Conservation (phyloP, 805 yeast genomes). For the Wickerhamiella slavikovae region DNA sequence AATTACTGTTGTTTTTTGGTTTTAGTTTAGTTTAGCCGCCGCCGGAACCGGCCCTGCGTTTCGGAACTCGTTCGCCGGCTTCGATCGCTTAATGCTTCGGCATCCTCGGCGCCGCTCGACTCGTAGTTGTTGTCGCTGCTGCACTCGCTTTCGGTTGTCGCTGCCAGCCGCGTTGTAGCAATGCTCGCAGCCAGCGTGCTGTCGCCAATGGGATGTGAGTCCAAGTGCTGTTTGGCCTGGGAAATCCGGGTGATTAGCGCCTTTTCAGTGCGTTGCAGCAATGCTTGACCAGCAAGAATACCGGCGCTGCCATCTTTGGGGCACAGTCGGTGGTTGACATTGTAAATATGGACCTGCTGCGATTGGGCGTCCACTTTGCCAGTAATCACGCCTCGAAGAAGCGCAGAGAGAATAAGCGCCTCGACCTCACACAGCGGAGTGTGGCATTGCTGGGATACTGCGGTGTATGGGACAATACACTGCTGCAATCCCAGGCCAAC, state of each 20-base stretch:
- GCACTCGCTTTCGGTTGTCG: neutral
- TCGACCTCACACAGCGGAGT: conserved; percentile 2
- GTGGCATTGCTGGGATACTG: no score
- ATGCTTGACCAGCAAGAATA: no score
- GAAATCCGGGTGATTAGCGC: no score
- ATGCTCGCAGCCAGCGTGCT: no score
- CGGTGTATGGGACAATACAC: no score
- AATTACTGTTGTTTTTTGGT: neutral
- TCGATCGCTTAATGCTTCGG: neutral
- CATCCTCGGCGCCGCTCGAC: neutral
- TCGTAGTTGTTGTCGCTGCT: neutral
- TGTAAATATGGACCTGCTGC: conserved; percentile 1
- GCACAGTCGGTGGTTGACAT: no score
- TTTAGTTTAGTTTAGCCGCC: no score
- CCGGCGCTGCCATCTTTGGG: no score
- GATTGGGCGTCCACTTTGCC: conserved; percentile 2
- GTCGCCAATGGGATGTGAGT: no score
- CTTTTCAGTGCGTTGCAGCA: no score
- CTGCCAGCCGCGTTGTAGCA: neutral
- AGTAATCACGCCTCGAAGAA: conserved; percentile 3
- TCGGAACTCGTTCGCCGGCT: neutral
- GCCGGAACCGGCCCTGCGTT: neutral
- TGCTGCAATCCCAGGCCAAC: no score
- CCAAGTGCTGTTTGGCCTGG: no score
- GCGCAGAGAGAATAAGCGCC: conserved; percentile 2